phyloP scores from a whole-genome alignment of 2,329 filamentous ascomycete species.

The Microascus cirrosus region DNA sequence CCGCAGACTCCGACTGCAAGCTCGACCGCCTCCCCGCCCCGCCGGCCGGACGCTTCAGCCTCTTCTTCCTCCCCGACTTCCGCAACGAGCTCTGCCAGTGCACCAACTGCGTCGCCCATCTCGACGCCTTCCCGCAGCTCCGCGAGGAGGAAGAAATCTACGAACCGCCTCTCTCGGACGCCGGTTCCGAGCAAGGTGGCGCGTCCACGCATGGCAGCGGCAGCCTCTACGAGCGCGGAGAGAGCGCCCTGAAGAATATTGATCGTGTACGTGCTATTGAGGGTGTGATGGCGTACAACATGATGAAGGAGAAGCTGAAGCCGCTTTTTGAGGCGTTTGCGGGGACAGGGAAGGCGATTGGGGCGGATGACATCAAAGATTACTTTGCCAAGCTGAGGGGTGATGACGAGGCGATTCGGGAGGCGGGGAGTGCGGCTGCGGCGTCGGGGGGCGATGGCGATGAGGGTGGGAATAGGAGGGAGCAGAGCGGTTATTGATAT shows the following conservation, averaged over 20 bases:
- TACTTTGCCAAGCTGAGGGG: slow-evolving; percentile 93
- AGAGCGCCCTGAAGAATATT: slow-evolving; percentile 82
- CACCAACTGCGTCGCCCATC: slow-evolving; percentile 55
- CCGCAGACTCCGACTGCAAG: slow-evolving; percentile 40
- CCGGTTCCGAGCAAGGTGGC: slow-evolving; percentile 40
- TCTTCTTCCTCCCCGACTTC: slow-evolving; percentile 75
- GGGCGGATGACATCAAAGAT: slow-evolving; percentile 89
- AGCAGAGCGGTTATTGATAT: slow-evolving; percentile 37
- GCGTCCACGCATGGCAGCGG: slow-evolving; percentile 57
- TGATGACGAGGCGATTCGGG: slow-evolving; percentile 63
- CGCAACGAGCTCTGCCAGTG: slow-evolving; percentile 77
- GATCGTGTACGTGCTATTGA: slow-evolving; percentile 91
- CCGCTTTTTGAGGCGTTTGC: slow-evolving; percentile 90
- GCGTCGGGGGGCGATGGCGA: slow-evolving; percentile 19
- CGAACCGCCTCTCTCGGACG: slow-evolving; percentile 74
- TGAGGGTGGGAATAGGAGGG: slow-evolving; percentile 26
- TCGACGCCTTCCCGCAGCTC: slow-evolving; percentile 46
- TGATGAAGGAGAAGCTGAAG: slow-evolving; percentile 92
- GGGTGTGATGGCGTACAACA: slow-evolving; percentile 96
- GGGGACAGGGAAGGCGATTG: slow-evolving; percentile 76
- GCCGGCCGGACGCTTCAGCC: slow-evolving; percentile 54
- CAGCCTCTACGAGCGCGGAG: slow-evolving; percentile 80
- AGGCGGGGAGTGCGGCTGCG: slow-evolving; percentile 44
- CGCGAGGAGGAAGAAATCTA: slow-evolving; percentile 92
- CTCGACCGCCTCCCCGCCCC: slow-evolving; percentile 44